phyloP scores from a whole-genome alignment of 768 basidiomycete species.

The Pleurotus eryngii region DNA sequence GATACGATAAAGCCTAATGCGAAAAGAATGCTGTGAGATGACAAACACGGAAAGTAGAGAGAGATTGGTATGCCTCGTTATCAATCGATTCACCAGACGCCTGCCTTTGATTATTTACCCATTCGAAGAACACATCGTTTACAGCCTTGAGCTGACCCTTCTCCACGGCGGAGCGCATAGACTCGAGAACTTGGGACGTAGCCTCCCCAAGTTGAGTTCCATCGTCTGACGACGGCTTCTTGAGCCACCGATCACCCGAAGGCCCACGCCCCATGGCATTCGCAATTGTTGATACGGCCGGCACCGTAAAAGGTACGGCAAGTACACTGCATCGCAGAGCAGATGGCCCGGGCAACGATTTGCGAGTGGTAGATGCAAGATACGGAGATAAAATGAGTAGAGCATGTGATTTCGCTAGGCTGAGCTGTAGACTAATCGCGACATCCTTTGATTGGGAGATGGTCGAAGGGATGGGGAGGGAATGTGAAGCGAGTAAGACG shows the following conservation, averaged over 20 bases:
- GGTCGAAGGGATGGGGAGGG: conserved; percentile 46
- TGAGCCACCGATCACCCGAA: conserved; percentile 45
- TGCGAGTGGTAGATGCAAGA: conserved; percentile 2
- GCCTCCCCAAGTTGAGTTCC: neutral
- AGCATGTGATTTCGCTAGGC: conserved; percentile 40
- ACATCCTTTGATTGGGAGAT: conserved; percentile 26
- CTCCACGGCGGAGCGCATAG: conserved; percentile 30
- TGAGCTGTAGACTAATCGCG: conserved; percentile 27
- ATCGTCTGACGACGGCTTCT: conserved; percentile 6
- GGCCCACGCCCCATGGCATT: conserved; percentile 54
- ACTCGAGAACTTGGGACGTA: conserved; percentile 13
- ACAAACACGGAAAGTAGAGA: neutral
- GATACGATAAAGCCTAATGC: conserved; percentile 22
- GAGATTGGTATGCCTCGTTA: neutral
- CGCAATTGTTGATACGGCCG: conserved; percentile 56
- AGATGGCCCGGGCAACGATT: conserved; percentile 16
- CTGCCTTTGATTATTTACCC: conserved; percentile 43
- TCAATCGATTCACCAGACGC: conserved; percentile 11
- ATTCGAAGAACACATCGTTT: conserved; percentile 58
- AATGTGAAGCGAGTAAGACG: conserved; percentile 54
- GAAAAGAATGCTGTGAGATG: too few relatives aligned
- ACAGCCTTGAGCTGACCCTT: conserved; percentile 47
- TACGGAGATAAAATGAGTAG: conserved; percentile 39
- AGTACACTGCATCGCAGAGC: conserved; percentile 50
- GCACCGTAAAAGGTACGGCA: conserved; percentile 54